Percentiles rank a stretch among this genome's conserved stretches.
These are phyloP conservation scores for Ceriops zippeliana DNA, from an alignment of 345 rosid genomes.

Conservation along the genomic window DNA sequence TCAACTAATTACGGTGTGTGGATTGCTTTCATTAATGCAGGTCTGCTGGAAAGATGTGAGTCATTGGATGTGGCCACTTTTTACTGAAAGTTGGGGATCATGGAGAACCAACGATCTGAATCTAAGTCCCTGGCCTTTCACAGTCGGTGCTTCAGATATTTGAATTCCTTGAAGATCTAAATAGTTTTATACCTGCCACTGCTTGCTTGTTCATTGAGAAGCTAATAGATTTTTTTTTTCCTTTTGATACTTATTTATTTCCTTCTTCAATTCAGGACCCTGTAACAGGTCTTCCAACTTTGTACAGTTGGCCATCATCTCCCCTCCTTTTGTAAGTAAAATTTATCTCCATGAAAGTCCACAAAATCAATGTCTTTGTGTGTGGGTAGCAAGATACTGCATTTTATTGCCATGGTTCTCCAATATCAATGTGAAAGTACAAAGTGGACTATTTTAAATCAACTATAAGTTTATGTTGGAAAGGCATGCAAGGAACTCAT, in stretches of 20 bases:
- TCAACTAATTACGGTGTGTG: too few relatives aligned
- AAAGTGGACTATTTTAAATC: background rate
- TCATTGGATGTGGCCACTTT: constrained; percentile 99
- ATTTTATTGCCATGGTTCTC: constrained; percentile 1
- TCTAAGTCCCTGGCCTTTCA: constrained; percentile 71
- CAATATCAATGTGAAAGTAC: background rate
- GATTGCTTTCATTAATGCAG: constrained; percentile 22
- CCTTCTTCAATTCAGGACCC: constrained; percentile 61
- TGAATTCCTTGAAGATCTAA: constrained; percentile 3
- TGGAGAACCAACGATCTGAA: constrained; percentile 78
- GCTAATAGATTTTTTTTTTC: constrained; percentile 1
- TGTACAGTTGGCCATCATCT: constrained; percentile 61
- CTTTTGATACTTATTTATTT: background rate
- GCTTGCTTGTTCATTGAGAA: background rate
- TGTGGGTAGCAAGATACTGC: background rate
- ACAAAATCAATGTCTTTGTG: background rate
- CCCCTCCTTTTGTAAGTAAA: constrained; percentile 66
- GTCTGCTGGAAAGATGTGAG: constrained; percentile 80
- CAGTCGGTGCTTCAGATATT: constrained; percentile 41
- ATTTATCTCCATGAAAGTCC: background rate
- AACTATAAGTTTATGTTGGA: background rate
- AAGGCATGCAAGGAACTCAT: background rate
- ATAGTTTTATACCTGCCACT: background rate
- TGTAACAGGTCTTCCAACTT: constrained; percentile 71
- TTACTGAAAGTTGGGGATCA: constrained; percentile 67